Evolutionary conservation across 768 basidiomycete genomes (phyloP).

Genomic region (Mycena maculata): DNA sequence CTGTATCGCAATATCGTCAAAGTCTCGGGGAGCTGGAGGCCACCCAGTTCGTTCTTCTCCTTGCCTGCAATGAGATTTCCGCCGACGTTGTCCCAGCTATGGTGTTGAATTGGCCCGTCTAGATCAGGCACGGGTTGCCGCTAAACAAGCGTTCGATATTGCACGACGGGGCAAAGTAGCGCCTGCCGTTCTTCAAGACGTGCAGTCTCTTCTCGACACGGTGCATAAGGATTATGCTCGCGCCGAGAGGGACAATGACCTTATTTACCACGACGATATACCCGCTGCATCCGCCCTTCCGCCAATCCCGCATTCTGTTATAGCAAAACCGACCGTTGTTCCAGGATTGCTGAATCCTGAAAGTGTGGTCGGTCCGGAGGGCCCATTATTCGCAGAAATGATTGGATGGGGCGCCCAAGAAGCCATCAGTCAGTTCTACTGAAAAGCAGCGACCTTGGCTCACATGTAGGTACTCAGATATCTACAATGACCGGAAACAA

Average conservation of each 20-base stretch:
- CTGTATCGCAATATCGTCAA: slow-evolving; percentile 90
- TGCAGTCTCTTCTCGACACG: slow-evolving; percentile 84
- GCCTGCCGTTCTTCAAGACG: slow-evolving; percentile 76
- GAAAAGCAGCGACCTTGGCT: neutral
- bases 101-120: slow-evolving; percentile 89
- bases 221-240: slow-evolving; percentile 74
- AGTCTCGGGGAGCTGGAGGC: slow-evolving; percentile 89
- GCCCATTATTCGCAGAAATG: slow-evolving; percentile 78
- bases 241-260: slow-evolving; percentile 91
- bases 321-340: slow-evolving; percentile 72
- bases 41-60: slow-evolving; percentile 62
- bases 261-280: slow-evolving; percentile 93
- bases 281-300: slow-evolving; percentile 79
- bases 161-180: slow-evolving; percentile 74
- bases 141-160: slow-evolving; percentile 76
- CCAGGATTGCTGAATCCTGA: slow-evolving; percentile 69
- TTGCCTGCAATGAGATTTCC: neutral
- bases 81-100: slow-evolving; percentile 64
- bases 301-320: slow-evolving; percentile 68
- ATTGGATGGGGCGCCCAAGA: slow-evolving; percentile 89
- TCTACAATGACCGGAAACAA: slow-evolving; percentile 87
- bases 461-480: slow-evolving; percentile 59
- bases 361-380: slow-evolving; percentile 62
- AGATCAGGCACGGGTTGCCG: slow-evolving; percentile 69
- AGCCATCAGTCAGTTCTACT: slow-evolving; percentile 77